Evolutionary conservation across 352 stramenopile species (phyloP).

Genomic region (Globisporangium cylindrosporum): DNA sequence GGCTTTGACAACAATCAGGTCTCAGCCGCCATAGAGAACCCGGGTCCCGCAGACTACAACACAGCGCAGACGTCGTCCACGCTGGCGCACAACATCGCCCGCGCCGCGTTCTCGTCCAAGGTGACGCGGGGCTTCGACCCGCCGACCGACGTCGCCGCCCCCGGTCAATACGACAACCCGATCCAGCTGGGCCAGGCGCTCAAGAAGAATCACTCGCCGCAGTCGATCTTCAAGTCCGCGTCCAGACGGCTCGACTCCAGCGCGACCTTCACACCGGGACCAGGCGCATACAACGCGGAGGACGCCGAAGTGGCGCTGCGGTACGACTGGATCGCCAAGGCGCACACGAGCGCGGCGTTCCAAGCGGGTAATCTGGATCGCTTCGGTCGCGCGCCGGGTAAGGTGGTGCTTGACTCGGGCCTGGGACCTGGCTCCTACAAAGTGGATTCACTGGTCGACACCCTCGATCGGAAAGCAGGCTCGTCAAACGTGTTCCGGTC

Average conservation of each 20-base stretch:
- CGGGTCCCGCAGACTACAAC: conserved; percentile 59
- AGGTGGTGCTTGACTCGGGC: conserved; percentile 36
- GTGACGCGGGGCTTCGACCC: conserved; percentile 52
- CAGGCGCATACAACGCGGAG: conserved; percentile 66
- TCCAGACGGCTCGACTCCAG: conserved; percentile 48
- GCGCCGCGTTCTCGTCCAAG: conserved; percentile 64
- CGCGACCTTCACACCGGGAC: conserved; percentile 37
- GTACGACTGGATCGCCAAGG: conserved; percentile 62
- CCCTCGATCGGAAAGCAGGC: conserved; percentile 20
- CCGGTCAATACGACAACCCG: conserved; percentile 70
- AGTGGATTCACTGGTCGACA: conserved; percentile 4
- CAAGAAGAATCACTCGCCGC: conserved; percentile 23
- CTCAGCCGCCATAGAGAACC: conserved; percentile 16
- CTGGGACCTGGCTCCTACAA: conserved; percentile 66
- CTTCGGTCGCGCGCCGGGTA: conserved; percentile 45
- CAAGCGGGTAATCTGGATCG: conserved; percentile 48
- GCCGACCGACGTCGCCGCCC: conserved; percentile 40
- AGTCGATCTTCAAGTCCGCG: conserved; percentile 66
- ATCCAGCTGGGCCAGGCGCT: conserved; percentile 39
- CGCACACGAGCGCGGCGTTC: conserved; percentile 65
- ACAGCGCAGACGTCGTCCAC: conserved; percentile 31
- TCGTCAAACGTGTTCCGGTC: conserved; percentile 21
- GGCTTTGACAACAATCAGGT: conserved; percentile 31
- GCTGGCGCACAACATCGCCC: conserved; percentile 51
- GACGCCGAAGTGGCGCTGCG: conserved; percentile 58